Percentiles rank a stretch among this genome's conserved stretches.
Conservation (phyloP, 2,329 filamentous ascomycete genomes). For the Fusarium verrucosum region DNA sequence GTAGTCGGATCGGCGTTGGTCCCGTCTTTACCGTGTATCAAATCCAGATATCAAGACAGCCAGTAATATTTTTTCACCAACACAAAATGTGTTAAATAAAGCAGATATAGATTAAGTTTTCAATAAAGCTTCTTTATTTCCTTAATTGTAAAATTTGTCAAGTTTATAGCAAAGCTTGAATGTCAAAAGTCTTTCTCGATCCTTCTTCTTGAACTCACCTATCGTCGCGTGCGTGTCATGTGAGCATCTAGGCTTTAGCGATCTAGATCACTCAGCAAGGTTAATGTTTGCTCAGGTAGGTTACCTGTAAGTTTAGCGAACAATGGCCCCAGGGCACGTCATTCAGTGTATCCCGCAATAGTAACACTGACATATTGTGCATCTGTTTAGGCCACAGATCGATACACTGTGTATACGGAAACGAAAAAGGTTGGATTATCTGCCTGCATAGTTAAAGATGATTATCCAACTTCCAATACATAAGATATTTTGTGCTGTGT, state of each 20-base stretch:
- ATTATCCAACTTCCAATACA: too few relatives aligned
- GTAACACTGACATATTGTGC: not conserved
- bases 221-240: constrained; percentile 35
- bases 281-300: too few relatives aligned
- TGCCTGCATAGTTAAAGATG: too few relatives aligned
- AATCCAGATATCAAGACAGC: not conserved
- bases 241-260: constrained; percentile 19
- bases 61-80: not conserved
- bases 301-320: constrained; percentile 25
- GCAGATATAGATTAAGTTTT: not conserved
- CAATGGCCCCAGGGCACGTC: constrained; percentile 27
- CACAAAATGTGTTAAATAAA: not conserved
- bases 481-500: too few relatives aligned
- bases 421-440: too few relatives aligned
- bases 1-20: constrained; percentile 31
- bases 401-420: not conserved
- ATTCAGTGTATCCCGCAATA: constrained; percentile 20
- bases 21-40: constrained; percentile 25
- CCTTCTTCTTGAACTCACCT: not conserved
- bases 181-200: not conserved
- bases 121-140: not conserved
- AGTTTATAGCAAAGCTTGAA: not conserved
- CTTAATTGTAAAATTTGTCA: too few relatives aligned
- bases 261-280: constrained; percentile 15
- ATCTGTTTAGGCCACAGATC: not conserved